A percentile compares a stretch with the other conserved stretches of the same genome.
Conservation (phyloP, 2,329 filamentous ascomycete genomes). For the Aspergillus oerlinghausenensis region DNA sequence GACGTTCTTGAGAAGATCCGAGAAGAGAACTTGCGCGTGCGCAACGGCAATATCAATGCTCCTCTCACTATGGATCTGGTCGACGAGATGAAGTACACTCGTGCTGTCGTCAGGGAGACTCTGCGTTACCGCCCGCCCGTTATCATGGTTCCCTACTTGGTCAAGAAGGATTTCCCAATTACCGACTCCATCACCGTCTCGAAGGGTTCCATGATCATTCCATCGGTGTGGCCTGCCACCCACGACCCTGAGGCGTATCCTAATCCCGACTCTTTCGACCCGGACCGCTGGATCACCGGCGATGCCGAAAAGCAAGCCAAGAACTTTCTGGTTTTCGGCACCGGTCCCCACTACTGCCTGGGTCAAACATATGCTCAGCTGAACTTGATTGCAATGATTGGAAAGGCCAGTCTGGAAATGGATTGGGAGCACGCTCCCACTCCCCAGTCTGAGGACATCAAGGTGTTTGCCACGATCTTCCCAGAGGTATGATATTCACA, state of each 20-base stretch:
- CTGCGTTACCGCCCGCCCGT: conserved; percentile 93
- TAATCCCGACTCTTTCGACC: conserved; percentile 82
- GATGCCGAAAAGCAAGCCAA: conserved; percentile 87
- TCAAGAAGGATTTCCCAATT: conserved; percentile 93
- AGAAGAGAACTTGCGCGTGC: conserved; percentile 77
- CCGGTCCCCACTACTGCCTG: conserved; percentile 92
- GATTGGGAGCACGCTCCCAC: conserved; percentile 90
- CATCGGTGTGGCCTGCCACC: conserved; percentile 82
- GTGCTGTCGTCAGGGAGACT: conserved; percentile 84
- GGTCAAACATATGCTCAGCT: conserved; percentile 88
- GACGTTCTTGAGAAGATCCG: conserved; percentile 85
- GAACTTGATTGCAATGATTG: conserved; percentile 83
- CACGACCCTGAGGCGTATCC: conserved; percentile 91
- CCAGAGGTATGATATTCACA: conserved; percentile 61
- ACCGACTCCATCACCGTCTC: conserved; percentile 83
- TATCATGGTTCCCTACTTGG: conserved; percentile 92
- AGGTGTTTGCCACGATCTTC: conserved; percentile 98
- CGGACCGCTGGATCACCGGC: conserved; percentile 85
- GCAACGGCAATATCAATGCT: conserved; percentile 68
- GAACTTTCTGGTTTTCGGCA: conserved; percentile 96
- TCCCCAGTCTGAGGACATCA: conserved; percentile 82
- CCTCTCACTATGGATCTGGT: conserved; percentile 77
- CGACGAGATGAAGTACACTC: conserved; percentile 83
- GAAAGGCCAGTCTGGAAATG: conserved; percentile 79
- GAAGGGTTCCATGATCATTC: conserved; percentile 93